A percentile compares a stretch with the other conserved stretches of the same genome.
Conservation (phyloP, 192 early-diverging fungal species). For the Spizellomyces punctatus region DNA sequence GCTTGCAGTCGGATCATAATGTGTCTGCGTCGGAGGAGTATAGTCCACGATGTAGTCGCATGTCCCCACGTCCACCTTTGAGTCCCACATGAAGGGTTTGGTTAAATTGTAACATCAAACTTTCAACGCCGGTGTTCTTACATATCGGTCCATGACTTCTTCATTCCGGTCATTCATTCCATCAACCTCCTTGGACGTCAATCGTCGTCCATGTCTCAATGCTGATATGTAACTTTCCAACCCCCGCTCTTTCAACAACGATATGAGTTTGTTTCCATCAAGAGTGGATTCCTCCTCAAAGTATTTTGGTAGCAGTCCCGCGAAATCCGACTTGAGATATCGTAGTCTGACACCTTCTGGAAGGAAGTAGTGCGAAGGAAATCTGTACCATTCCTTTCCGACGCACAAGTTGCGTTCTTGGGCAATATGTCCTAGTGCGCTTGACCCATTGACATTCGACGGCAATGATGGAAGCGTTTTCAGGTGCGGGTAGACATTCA, state of each 20-base stretch:
- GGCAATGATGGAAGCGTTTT: constrained; percentile 11
- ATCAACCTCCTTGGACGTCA: constrained; percentile 33
- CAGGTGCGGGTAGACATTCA: constrained; percentile 22
- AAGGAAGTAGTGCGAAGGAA: constrained; percentile 89
- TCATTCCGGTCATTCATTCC: constrained; percentile 72
- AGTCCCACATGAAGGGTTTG: too few species aligned
- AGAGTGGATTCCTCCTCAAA: constrained; percentile 52
- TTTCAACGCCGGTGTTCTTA: constrained; percentile 24
- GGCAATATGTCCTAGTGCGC: too few species aligned
- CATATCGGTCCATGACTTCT: constrained; percentile 65
- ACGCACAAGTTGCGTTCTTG: constrained; percentile 68
- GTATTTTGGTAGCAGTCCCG: constrained; percentile 81
- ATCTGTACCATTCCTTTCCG: constrained; percentile 94
- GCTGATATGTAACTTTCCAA: not conserved
- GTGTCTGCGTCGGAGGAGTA: constrained; percentile 30
- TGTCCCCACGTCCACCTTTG: constrained; percentile 43
- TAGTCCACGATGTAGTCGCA: constrained; percentile 75
- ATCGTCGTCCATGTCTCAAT: constrained; percentile 31
- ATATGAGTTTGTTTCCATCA: not conserved
- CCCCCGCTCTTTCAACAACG: not conserved
- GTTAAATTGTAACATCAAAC: too few species aligned
- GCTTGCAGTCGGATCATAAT: constrained; percentile 13
- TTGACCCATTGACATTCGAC: constrained; percentile 16
- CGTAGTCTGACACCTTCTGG: constrained; percentile 70
- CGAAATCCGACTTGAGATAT: constrained; percentile 72